These are phyloP conservation scores for Candida railenensis DNA, from an alignment of 805 yeast genomes.

Conservation along the genomic window DNA sequence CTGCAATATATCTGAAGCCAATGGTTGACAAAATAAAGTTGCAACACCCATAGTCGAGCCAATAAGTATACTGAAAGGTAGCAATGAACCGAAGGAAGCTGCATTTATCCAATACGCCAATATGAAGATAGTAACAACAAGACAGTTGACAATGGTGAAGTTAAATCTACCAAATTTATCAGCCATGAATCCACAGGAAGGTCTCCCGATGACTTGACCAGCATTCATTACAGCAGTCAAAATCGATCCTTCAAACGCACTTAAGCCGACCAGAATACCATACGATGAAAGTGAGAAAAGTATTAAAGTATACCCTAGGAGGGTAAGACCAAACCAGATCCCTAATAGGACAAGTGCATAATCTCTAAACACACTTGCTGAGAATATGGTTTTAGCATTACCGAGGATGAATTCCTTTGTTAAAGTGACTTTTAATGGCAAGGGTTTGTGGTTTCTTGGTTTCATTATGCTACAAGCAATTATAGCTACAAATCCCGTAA, in stretches of 20 bases:
- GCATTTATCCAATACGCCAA: conserved; percentile 42
- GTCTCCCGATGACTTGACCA: conserved; percentile 49
- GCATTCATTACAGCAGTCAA: conserved; percentile 39
- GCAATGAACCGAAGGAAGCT: conserved; percentile 25
- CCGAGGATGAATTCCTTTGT: conserved; percentile 16
- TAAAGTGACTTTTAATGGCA: conserved; percentile 21
- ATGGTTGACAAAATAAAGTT: conserved; percentile 21
- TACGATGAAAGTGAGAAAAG: conserved; percentile 39
- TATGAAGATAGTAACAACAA: conserved; percentile 22
- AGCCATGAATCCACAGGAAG: conserved; percentile 46
- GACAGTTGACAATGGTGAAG: conserved; percentile 19
- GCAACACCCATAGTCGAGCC: conserved; percentile 34
- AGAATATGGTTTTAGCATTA: conserved; percentile 35
- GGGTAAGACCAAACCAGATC: conserved; percentile 35
- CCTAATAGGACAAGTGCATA: conserved; percentile 23
- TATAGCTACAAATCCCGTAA: conserved; percentile 27
- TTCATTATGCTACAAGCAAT: conserved; percentile 43
- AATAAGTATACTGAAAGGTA: conserved; percentile 26
- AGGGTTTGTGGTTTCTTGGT: conserved; percentile 40
- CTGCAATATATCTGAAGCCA: conserved; percentile 23
- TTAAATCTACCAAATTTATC: conserved; percentile 50
- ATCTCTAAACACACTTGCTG: conserved; percentile 23
- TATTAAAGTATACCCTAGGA: conserved; percentile 37
- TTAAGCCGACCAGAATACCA: conserved; percentile 44
- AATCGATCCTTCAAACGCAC: conserved; percentile 27